phyloP scores from a whole-genome alignment of 1,284 basidiomycete species.

The Ceratobasidium papillatum region DNA sequence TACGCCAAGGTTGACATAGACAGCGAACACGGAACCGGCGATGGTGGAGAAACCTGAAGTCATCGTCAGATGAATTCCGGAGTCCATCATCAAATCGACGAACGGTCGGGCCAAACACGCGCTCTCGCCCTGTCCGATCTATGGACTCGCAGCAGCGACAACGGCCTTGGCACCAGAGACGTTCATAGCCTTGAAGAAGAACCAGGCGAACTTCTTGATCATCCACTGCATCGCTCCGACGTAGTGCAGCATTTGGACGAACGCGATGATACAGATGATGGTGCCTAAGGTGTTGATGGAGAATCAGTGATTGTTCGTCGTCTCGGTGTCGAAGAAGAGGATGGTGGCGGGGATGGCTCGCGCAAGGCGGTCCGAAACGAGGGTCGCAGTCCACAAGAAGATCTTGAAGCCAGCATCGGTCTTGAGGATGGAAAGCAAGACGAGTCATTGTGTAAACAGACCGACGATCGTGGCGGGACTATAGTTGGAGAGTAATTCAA shows the following conservation, averaged over 20 bases:
- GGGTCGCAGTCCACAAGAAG: slow-evolving; percentile 80
- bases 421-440: slow-evolving; percentile 88
- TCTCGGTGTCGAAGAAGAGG: slow-evolving; percentile 80
- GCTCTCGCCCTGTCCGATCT: slow-evolving; percentile 89
- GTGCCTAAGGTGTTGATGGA: slow-evolving; percentile 72
- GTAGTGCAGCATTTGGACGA: slow-evolving; percentile 88
- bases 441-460: slow-evolving; percentile 81
- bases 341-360: slow-evolving; percentile 69
- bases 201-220: slow-evolving; percentile 85
- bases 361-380: slow-evolving; percentile 76
- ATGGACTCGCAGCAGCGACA: slow-evolving; percentile 91
- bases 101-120: slow-evolving; percentile 87
- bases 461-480: slow-evolving; percentile 86
- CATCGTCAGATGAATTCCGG: slow-evolving; percentile 89
- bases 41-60: slow-evolving; percentile 92
- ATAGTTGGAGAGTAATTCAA: too few species aligned
- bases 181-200: slow-evolving; percentile 90
- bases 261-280: slow-evolving; percentile 89
- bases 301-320: slow-evolving; percentile 75
- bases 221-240: slow-evolving; percentile 90
- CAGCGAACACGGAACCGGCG: slow-evolving; percentile 85
- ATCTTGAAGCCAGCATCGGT: slow-evolving; percentile 78
- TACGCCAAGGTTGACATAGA: slow-evolving; percentile 86
- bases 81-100: slow-evolving; percentile 87
- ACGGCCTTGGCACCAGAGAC: slow-evolving; percentile 91